A percentile compares a stretch with the other conserved stretches of the same genome.
Evolutionary conservation across 345 rosid species (phyloP).

Genomic region (Raphanus raphanistrum): DNA sequence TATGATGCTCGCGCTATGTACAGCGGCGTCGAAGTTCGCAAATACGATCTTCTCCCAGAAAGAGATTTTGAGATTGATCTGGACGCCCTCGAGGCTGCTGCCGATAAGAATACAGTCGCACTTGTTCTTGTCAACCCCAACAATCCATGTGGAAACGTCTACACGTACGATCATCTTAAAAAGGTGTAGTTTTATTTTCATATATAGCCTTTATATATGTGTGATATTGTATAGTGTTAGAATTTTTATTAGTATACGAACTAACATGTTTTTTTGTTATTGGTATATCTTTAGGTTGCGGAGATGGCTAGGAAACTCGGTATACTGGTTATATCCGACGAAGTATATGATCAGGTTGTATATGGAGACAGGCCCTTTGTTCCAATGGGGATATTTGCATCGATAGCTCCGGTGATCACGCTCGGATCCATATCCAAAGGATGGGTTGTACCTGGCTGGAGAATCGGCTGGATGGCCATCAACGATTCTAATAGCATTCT

Average conservation of each 20-base stretch:
- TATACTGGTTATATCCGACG: neutral
- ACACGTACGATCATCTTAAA: neutral
- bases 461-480: neutral
- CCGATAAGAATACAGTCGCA: neutral
- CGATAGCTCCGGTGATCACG: neutral
- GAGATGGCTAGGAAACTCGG: neutral
- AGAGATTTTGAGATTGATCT: neutral
- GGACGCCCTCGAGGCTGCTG: neutral
- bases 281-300: neutral
- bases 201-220: neutral
- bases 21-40: neutral
- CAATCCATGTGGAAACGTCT: neutral
- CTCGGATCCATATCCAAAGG: neutral
- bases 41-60: neutral
- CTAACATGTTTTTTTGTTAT: neutral
- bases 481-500: neutral
- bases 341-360: neutral
- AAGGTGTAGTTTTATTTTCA: neutral
- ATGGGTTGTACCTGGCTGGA: neutral
- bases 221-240: neutral
- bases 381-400: neutral
- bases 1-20: neutral
- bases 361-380: neutral
- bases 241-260: neutral
- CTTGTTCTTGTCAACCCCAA: neutral